Evolutionary conservation across 306 rosid genomes (phyloP).

Genomic region (Vigna mungo): DNA sequence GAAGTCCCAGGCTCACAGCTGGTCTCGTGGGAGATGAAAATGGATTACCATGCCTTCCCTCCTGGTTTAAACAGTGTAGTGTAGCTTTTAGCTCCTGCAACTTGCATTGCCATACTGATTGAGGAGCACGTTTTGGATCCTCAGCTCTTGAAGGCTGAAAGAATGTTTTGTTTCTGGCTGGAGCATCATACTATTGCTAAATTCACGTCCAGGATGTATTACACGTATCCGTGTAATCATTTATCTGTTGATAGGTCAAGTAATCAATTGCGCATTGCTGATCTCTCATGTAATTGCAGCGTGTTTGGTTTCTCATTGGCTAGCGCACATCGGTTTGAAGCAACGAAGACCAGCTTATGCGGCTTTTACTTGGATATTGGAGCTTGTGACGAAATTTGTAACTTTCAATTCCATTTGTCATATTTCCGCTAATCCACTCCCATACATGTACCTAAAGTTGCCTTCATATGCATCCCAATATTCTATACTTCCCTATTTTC

Average conservation of each 20-base stretch:
- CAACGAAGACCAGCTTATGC: too few species aligned
- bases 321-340: too few species aligned
- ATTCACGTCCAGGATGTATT: conserved; percentile 24
- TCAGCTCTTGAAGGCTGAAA: conserved; percentile 40
- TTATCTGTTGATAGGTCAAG: conserved; percentile 33
- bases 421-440: neutral
- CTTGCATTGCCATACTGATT: conserved; percentile 19
- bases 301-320: too few species aligned
- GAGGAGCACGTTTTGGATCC: conserved; percentile 39
- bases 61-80: conserved; percentile 18
- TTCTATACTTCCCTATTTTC: too few species aligned
- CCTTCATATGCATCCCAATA: neutral
- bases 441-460: neutral
- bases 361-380: too few species aligned
- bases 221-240: conserved; percentile 43
- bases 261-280: conserved; percentile 12
- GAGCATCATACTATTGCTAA: conserved; percentile 30
- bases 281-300: conserved; percentile 14
- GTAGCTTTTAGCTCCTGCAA: conserved; percentile 36
- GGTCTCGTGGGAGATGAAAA: conserved; percentile 29
- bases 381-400: neutral
- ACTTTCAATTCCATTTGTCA: neutral
- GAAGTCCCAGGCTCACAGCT: conserved; percentile 38
- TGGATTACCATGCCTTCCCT: conserved; percentile 11
- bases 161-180: conserved; percentile 26